These are phyloP conservation scores for Podaxis pistillaris DNA, from an alignment of 768 basidiomycete genomes.

Conservation along the genomic window DNA sequence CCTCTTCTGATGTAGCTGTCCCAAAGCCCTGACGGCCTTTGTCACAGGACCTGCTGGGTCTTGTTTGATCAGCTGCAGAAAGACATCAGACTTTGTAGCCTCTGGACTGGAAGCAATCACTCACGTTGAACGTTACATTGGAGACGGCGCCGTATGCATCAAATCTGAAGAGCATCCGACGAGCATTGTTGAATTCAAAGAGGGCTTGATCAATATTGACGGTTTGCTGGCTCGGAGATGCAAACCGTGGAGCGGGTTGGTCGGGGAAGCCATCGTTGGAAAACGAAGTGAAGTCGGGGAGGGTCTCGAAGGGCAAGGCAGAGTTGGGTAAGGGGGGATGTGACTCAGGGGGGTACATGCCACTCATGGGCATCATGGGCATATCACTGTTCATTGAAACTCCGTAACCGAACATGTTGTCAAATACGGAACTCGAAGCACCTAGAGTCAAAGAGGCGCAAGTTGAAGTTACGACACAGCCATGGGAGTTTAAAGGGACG, in stretches of 20 bases:
- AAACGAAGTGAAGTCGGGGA: constrained; percentile 9
- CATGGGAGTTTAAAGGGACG: constrained; percentile 19
- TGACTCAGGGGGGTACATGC: constrained; percentile 7
- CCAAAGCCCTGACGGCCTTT: constrained; percentile 73
- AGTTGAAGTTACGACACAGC: constrained; percentile 11
- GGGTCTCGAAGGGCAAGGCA: neutral
- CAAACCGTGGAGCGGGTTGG: neutral
- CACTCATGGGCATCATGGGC: neutral
- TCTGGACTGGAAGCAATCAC: constrained; percentile 21
- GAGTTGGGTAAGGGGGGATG: neutral
- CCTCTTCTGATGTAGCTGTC: constrained; percentile 65
- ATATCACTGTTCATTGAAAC: constrained; percentile 4
- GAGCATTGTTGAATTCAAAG: constrained; percentile 76
- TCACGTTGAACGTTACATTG: constrained; percentile 64
- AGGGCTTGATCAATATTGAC: constrained; percentile 59
- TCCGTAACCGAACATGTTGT: constrained; percentile 14
- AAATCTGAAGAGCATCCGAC: constrained; percentile 64
- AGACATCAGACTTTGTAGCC: constrained; percentile 1
- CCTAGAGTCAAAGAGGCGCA: constrained; percentile 26
- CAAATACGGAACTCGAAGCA: constrained; percentile 36
- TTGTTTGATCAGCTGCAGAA: constrained; percentile 49
- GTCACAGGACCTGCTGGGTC: constrained; percentile 72
- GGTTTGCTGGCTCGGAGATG: constrained; percentile 29
- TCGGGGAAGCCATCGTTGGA: constrained; percentile 4
- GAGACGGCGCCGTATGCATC: constrained; percentile 46